Evolutionary conservation across 192 early-diverging fungal species (phyloP), one percentile per base, ranked within the genome.

Genomic region (Podila clonocystis): DNA sequence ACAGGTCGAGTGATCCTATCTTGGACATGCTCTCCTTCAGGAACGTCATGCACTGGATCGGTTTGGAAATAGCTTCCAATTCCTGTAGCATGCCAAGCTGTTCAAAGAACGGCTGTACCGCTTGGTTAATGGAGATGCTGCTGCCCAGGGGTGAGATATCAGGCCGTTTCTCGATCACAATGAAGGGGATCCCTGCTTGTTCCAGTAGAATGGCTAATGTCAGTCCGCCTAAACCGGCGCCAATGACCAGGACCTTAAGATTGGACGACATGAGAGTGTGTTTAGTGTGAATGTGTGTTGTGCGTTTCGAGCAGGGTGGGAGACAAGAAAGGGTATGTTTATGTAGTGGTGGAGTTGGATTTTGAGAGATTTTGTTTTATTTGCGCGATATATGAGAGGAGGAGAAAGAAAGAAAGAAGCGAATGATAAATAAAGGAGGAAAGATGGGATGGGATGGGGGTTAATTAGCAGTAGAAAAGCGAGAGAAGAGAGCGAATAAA

Each of bases 1-100:
- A 52, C 9, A 77, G 64, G 61, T 77, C 75, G 26, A 77, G 26
- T 5, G 75, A 65, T 6, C 75, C 75, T 62, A 77, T 77, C 36
- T 77, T 77, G 34, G 22, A 60, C 75, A 77, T 77, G 31, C 49
- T 70, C 30, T 77, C 75, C 33, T 77, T 77, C 29, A 77, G 34
- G 41, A 77, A 77, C 3, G 75, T 77, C 75, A 77, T 66, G 19
- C 68, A 67, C 30, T 64, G 41, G 59, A 77, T 71, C 13, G 75
- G 75, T 36, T 77, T 71, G 2, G 75, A 77, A 11, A 77, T 77
- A 4, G 68, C 68, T 62, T 70, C 68, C 6, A 77, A 26, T 30
- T 77, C 75, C 22, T 63, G 31, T 19, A 77, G 28, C 63, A 77
- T 70, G 5, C 75, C 75, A 3, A 77, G 45, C 33, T 77, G 75